A percentile compares a stretch with the other conserved stretches of the same genome.
phyloP scores from a whole-genome alignment of 768 basidiomycete genomes.

The Favolaschia claudopus region DNA sequence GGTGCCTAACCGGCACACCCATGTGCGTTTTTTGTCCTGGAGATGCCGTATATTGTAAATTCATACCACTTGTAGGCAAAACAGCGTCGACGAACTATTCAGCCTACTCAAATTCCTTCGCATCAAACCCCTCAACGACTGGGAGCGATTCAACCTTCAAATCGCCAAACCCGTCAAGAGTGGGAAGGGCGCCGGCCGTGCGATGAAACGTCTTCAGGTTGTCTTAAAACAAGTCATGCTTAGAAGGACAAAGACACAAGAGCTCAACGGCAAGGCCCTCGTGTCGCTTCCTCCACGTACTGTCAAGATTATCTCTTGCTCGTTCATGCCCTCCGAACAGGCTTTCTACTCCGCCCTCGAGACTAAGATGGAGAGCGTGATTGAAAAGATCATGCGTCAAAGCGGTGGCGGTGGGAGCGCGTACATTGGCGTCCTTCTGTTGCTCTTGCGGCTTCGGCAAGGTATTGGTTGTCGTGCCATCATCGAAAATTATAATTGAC shows the following conservation, averaged over 20 bases:
- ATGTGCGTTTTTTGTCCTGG: constrained; percentile 53
- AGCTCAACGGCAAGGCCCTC: constrained; percentile 80
- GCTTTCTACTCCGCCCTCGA: constrained; percentile 82
- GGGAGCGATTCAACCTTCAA: constrained; percentile 78
- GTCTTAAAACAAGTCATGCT: constrained; percentile 91
- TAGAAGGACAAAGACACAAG: constrained; percentile 79
- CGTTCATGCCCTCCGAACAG: constrained; percentile 79
- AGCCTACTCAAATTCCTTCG: constrained; percentile 90
- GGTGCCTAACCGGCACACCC: constrained; percentile 89
- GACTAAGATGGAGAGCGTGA: constrained; percentile 66
- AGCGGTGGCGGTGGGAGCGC: constrained; percentile 58
- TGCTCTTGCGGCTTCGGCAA: constrained; percentile 88
- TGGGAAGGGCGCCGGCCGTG: constrained; percentile 63
- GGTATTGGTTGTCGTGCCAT: constrained; percentile 52
- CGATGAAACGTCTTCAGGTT: constrained; percentile 89
- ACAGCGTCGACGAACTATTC: constrained; percentile 89
- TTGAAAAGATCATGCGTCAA: constrained; percentile 71
- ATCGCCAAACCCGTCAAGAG: constrained; percentile 83
- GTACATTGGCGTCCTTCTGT: constrained; percentile 74
- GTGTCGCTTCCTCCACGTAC: constrained; percentile 80
- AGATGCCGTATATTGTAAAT: constrained; percentile 40
- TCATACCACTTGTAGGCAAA: constrained; percentile 69
- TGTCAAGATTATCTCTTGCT: constrained; percentile 76
- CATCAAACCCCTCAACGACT: constrained; percentile 81
- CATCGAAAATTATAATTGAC: background rate